These are phyloP conservation scores for Triticum dicoccoides DNA, from an alignment of 176 grass and related monocot genomes.

Conservation along the genomic window DNA sequence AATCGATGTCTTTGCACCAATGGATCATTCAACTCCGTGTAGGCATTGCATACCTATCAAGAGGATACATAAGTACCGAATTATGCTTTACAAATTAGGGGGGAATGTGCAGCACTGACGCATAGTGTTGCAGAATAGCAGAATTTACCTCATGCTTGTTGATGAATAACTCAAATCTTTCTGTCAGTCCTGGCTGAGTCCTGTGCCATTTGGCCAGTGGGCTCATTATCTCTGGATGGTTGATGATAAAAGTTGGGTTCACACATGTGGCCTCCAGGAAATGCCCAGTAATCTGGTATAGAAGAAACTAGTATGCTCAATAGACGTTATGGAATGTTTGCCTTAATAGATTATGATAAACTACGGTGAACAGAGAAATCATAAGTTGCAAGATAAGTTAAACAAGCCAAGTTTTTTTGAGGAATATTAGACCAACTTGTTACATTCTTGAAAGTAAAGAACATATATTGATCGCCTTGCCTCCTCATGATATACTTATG, in stretches of 20 bases:
- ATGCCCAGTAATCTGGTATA: slow-evolving; percentile 65
- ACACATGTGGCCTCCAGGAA: slow-evolving; percentile 73
- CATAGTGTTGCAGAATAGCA: background rate
- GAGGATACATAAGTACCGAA: background rate
- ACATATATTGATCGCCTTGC: background rate
- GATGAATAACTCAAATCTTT: slow-evolving; percentile 80
- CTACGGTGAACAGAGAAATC: background rate
- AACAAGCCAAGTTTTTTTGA: background rate
- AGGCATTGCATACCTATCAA: slow-evolving; percentile 11
- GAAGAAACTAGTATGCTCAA: background rate
- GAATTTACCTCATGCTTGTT: slow-evolving; percentile 73
- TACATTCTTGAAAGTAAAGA: background rate
- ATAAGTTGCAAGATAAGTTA: background rate
- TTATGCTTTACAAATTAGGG: background rate
- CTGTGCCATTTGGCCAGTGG: slow-evolving; percentile 87
- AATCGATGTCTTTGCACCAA: slow-evolving; percentile 3
- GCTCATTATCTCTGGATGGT: slow-evolving; percentile 92
- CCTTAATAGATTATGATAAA: background rate
- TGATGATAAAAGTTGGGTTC: slow-evolving; percentile 81
- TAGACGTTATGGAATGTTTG: background rate
- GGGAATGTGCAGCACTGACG: background rate
- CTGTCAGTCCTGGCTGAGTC: slow-evolving; percentile 48
- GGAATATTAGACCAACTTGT: background rate
- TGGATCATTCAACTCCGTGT: slow-evolving; percentile 9
- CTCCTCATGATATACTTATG: background rate